Evolutionary conservation across 169 alveolate genomes (phyloP).

Genomic region (Cystoisospora suis): DNA sequence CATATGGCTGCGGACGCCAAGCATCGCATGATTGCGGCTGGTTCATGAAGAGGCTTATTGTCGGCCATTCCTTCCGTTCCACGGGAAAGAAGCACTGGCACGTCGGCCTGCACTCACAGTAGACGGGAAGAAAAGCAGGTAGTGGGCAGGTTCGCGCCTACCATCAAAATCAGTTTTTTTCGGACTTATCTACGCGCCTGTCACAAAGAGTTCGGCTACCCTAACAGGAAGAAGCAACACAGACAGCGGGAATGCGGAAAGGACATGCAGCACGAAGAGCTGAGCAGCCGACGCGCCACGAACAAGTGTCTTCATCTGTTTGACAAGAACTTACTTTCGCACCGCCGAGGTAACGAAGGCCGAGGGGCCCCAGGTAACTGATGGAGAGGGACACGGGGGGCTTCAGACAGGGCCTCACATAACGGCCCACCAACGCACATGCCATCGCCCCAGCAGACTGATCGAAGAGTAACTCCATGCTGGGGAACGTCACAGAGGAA

Average conservation of each 20-base stretch:
- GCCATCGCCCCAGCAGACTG: not conserved
- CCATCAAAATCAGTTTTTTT: not conserved
- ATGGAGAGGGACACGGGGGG: not conserved
- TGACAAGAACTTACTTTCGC: too few species aligned
- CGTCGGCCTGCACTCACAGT: too few species aligned
- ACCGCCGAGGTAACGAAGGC: too few species aligned
- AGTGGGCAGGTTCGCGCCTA: not conserved
- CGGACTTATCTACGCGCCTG: not conserved
- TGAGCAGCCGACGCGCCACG: not conserved
- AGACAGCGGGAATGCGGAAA: not conserved
- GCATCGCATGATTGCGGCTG: conserved; percentile 13
- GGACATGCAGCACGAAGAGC: not conserved
- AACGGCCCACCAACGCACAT: not conserved
- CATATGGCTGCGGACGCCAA: not conserved
- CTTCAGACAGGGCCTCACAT: not conserved
- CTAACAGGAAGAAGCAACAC: not conserved
- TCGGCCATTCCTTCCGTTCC: not conserved
- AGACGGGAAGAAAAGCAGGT: too few species aligned
- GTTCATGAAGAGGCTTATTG: conserved; percentile 18
- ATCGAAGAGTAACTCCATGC: conserved; percentile 20
- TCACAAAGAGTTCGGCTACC: not conserved
- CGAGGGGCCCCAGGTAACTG: not conserved
- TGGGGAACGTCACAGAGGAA: too few species aligned
- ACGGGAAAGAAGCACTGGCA: not conserved
- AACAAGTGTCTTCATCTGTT: too few species aligned